Evolutionary conservation across 208 protist species (phyloP).

Genomic region (Trypanosoma avium): DNA sequence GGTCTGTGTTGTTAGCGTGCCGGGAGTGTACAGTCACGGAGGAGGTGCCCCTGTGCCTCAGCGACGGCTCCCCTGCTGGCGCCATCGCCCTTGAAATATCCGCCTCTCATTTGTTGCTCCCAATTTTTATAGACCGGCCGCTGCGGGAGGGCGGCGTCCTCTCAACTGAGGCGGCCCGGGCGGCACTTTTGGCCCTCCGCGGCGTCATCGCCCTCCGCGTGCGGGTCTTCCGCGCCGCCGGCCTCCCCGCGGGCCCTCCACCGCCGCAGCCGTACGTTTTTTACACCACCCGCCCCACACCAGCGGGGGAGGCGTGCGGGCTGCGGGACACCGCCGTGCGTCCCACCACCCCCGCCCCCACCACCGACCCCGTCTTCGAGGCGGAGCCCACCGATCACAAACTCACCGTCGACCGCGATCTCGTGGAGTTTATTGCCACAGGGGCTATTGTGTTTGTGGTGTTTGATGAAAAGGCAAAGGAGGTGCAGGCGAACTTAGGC

Average conservation of each 20-base stretch:
- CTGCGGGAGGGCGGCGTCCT: no score
- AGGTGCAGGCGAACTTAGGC: slow-evolving; percentile 71
- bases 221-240: slow-evolving; percentile 64
- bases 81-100: slow-evolving; percentile 50
- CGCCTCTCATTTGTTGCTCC: slow-evolving; percentile 60
- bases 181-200: slow-evolving; percentile 68
- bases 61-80: slow-evolving; percentile 43
- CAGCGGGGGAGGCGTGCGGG: no score
- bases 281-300: slow-evolving; percentile 70
- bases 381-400: slow-evolving; percentile 72
- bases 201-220: slow-evolving; percentile 63
- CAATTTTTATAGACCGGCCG: slow-evolving; percentile 50
- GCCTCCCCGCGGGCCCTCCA: slow-evolving; percentile 29
- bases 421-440: slow-evolving; percentile 62
- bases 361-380: slow-evolving; percentile 64
- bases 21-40: slow-evolving; percentile 52
- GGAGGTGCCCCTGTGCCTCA: slow-evolving; percentile 45
- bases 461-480: slow-evolving; percentile 69
- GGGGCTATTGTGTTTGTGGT: slow-evolving; percentile 75
- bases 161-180: slow-evolving; percentile 35
- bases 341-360: slow-evolving; percentile 38
- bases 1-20: slow-evolving; percentile 47
- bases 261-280: slow-evolving; percentile 83
- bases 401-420: slow-evolving; percentile 61
- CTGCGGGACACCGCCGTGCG: slow-evolving; percentile 78